Evolutionary conservation across 495 filamentous ascomycete genomes (phyloP), one percentile per base, ranked within the genome.

Genomic region (Entonaema liquescens): DNA sequence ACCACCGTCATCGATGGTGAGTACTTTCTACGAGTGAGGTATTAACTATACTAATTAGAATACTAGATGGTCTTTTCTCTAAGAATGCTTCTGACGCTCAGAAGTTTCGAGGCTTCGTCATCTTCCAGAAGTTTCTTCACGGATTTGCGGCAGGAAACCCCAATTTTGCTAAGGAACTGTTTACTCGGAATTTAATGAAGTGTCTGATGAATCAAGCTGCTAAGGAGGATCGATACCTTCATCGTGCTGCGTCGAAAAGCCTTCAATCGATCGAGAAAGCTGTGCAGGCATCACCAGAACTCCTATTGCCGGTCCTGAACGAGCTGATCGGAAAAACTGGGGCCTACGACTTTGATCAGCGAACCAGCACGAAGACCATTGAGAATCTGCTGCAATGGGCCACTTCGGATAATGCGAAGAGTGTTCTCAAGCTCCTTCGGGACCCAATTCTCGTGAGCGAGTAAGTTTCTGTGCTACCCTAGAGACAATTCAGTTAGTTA

Each of bases 41-140:
- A 29, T 58, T 36, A 4, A 23, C 21, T n/a, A 54, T 67, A 9
- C 15, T 54, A 35, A 62, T 52, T 19, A 5, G 36, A 56, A 52
- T 68, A 52, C 3, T 75, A 94, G 93, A 94, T 74, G 89, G 90
- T 29, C 82, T 98, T 7, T 97, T 98, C 74, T 89, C 91, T 26
- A 84, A 90, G 56, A 86, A 86, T 17, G 89, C 94, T 11, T 97
- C 94, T 0, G 88, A 92, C 23, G 92, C 93, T 76, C 90, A 94
- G 50, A 98, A 98, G 77, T 92, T 91, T 74, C 92, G 91, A 81
- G 95, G 96, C 3, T 94, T 99, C 76, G 87, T 92, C 57, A 87
- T 99, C 21, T 92, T 98, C 68, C 84, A 88, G 63, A 91, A 91
- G 63, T 81, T 93, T 28, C 77, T 97, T 19, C 83, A 86, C 44